These are phyloP conservation scores for Flaveria linearis DNA, from an alignment of 129 eudicot species.

Conservation along the genomic window DNA sequence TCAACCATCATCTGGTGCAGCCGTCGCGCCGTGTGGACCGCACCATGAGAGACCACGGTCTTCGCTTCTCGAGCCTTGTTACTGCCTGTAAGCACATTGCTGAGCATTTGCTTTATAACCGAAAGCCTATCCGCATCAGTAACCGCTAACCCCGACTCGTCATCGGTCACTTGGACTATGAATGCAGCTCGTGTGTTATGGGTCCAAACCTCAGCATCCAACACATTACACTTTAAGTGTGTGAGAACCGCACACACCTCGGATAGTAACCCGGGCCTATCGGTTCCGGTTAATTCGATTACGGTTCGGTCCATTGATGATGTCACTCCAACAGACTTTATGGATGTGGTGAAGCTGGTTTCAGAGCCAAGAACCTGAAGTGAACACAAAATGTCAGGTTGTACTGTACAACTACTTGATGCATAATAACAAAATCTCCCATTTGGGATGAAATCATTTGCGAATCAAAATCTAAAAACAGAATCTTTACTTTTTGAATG, in stretches of 20 bases:
- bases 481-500: slow-evolving; percentile 72
- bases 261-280: slow-evolving; percentile 88
- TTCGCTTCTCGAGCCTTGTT: slow-evolving; percentile 71
- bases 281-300: slow-evolving; percentile 82
- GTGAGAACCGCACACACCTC: slow-evolving; percentile 92
- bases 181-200: slow-evolving; percentile 97
- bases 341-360: slow-evolving; percentile 55
- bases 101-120: slow-evolving; percentile 60
- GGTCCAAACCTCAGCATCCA: slow-evolving; percentile 94
- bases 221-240: slow-evolving; percentile 85
- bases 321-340: slow-evolving; percentile 72
- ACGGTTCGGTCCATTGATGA: slow-evolving; percentile 61
- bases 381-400: slow-evolving; percentile 20
- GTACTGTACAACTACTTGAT: slow-evolving; percentile 3
- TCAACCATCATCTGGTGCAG: slow-evolving; percentile 96
- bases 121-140: slow-evolving; percentile 61
- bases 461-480: neutral
- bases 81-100: slow-evolving; percentile 80
- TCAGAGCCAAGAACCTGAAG: slow-evolving; percentile 86
- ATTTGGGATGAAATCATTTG: slow-evolving; percentile 23
- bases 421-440: neutral
- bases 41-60: slow-evolving; percentile 62
- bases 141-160: slow-evolving; percentile 59
- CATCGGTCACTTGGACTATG: slow-evolving; percentile 82
- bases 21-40: slow-evolving; percentile 78